phyloP scores from a whole-genome alignment of 1,284 basidiomycete genomes.

The Puccinia novopanici region DNA sequence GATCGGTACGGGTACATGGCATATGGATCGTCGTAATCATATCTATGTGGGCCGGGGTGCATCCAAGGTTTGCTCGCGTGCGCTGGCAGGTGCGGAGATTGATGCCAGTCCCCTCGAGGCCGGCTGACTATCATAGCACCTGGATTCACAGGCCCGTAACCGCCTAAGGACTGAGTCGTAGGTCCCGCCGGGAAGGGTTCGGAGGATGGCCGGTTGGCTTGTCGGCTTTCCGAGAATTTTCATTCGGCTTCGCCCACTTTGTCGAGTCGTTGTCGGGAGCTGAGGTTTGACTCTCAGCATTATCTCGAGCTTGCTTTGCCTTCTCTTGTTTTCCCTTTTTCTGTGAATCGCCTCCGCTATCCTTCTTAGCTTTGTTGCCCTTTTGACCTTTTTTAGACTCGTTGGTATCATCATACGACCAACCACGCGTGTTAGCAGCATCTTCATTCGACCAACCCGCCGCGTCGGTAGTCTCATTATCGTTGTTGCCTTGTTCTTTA shows the following conservation, averaged over 20 bases:
- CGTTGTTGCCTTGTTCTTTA: not conserved
- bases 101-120: not conserved
- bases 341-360: not conserved
- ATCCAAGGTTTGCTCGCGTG: constrained; percentile 10
- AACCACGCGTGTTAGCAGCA: not conserved
- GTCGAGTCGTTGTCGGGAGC: not conserved
- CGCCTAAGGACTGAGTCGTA: not conserved
- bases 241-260: not conserved
- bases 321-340: constrained; percentile 12
- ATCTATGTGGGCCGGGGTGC: not conserved
- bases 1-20: constrained; percentile 8
- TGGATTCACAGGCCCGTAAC: not conserved
- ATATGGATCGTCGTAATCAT: not conserved
- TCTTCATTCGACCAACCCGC: not conserved
- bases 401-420: not conserved
- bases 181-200: not conserved
- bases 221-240: constrained; percentile 6
- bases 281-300: not conserved
- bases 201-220: not conserved
- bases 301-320: constrained; percentile 15
- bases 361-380: constrained; percentile 15
- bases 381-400: constrained; percentile 13
- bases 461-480: not conserved
- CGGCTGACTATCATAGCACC: not conserved
- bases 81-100: not conserved